Conservation (phyloP, 1,284 basidiomycete species). For the Amylostereum chailletii region DNA sequence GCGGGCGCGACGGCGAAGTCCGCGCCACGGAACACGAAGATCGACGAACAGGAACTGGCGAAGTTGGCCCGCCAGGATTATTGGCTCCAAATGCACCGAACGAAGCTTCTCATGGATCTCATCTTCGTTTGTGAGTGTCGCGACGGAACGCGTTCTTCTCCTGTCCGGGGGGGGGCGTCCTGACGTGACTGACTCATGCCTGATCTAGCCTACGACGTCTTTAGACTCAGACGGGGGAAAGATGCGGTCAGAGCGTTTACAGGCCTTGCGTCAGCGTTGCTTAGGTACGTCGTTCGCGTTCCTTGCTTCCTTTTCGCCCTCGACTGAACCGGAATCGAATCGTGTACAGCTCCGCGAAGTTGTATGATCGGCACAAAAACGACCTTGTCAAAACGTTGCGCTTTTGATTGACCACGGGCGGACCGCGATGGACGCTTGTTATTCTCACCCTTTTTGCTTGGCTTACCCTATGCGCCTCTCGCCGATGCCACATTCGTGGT, state of each 20-base stretch:
- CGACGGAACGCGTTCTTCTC: neutral
- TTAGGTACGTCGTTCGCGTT: slow-evolving; percentile 43
- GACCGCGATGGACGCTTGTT: too few relatives aligned
- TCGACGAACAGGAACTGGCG: slow-evolving; percentile 63
- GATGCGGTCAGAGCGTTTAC: slow-evolving; percentile 55
- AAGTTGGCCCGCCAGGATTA: slow-evolving; percentile 61
- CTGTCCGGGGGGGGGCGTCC: too few relatives aligned
- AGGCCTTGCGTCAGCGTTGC: slow-evolving; percentile 57
- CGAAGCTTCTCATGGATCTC: slow-evolving; percentile 72
- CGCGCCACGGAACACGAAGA: slow-evolving; percentile 44
- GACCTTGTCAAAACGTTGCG: slow-evolving; percentile 42
- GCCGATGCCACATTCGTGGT: neutral
- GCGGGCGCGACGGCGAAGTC: slow-evolving; percentile 62
- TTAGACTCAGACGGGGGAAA: slow-evolving; percentile 48
- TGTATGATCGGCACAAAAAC: slow-evolving; percentile 61
- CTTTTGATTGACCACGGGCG: slow-evolving; percentile 8
- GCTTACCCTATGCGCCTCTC: slow-evolving; percentile 5
- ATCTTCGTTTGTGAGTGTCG: slow-evolving; percentile 70
- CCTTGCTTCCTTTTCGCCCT: slow-evolving; percentile 6
- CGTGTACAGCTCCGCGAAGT: slow-evolving; percentile 47
- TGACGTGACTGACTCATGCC: too few relatives aligned
- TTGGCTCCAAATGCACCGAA: slow-evolving; percentile 62
- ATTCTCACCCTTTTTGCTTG: slow-evolving; percentile 1
- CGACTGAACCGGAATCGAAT: neutral
- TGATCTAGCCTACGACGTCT: slow-evolving; percentile 42